These are phyloP conservation scores for Calocera viscosa DNA, from an alignment of 768 basidiomycete species.

Conservation along the genomic window DNA sequence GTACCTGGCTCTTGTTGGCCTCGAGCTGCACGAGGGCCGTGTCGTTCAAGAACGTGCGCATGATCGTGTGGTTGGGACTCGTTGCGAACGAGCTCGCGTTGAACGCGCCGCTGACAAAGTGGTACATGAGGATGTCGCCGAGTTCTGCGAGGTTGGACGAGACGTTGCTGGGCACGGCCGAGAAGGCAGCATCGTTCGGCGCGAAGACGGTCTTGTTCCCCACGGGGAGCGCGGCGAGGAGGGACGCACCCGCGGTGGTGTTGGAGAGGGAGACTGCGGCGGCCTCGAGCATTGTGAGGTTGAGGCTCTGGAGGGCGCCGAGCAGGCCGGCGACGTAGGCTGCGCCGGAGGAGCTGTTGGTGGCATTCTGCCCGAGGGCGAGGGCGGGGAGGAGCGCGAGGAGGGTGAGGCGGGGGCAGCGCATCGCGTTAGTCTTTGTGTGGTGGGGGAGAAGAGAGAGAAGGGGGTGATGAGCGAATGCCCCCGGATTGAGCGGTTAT, in stretches of 20 bases:
- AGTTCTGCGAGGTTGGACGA: conserved; percentile 29
- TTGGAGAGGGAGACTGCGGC: conserved; percentile 34
- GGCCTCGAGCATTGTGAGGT: conserved; percentile 35
- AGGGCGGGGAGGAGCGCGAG: conserved; percentile 21
- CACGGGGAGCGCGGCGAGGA: conserved; percentile 15
- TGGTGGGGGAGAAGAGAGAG: neutral
- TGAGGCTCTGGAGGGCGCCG: conserved; percentile 29
- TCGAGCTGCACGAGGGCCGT: conserved; percentile 40
- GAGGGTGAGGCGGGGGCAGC: neutral
- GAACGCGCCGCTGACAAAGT: conserved; percentile 44
- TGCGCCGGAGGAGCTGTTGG: conserved; percentile 13
- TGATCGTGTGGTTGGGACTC: conserved; percentile 49
- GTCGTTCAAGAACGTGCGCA: conserved; percentile 48
- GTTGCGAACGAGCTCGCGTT: conserved; percentile 29
- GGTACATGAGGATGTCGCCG: conserved; percentile 43
- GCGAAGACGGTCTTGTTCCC: conserved; percentile 44
- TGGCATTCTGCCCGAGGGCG: conserved; percentile 24
- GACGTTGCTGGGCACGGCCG: conserved; percentile 27
- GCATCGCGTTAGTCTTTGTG: neutral
- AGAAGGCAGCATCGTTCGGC: conserved; percentile 41
- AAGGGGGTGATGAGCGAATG: neutral
- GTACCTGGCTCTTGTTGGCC: conserved; percentile 45
- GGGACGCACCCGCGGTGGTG: conserved; percentile 29
- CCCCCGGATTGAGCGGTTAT: neutral
- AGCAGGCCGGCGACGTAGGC: conserved; percentile 28